Percentiles rank a stretch among this genome's conserved stretches.
These are phyloP conservation scores for Zasmidium cellare DNA, from an alignment of 2,329 filamentous ascomycete genomes.

Conservation along the genomic window DNA sequence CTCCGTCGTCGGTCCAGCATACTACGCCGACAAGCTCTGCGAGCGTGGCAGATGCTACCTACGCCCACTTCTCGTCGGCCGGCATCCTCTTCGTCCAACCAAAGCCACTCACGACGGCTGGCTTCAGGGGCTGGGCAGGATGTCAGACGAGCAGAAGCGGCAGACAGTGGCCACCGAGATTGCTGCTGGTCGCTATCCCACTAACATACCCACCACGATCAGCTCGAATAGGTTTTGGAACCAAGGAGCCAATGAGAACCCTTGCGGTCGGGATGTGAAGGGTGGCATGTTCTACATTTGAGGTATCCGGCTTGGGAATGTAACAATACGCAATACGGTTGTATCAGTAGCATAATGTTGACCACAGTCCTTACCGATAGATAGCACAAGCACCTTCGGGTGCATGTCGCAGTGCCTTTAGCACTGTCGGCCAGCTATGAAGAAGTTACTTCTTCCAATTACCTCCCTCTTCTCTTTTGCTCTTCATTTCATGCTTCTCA, in stretches of 20 bases:
- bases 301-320: background rate
- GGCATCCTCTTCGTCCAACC: background rate
- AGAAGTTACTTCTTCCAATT: too few relatives aligned
- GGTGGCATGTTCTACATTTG: constrained; percentile 9
- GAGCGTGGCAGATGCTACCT: constrained; percentile 6
- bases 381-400: constrained; percentile 2
- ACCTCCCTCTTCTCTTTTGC: too few relatives aligned
- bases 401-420: constrained; percentile 1
- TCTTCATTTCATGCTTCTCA: too few relatives aligned
- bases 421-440: constrained; percentile 3
- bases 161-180: background rate
- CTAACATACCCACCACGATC: background rate
- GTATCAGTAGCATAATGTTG: background rate
- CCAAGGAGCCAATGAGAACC: background rate
- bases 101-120: background rate
- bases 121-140: background rate
- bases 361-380: background rate
- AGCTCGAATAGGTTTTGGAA: background rate
- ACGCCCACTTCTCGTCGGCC: background rate
- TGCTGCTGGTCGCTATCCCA: too few relatives aligned
- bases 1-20: constrained; percentile 37
- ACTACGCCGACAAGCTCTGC: constrained; percentile 35
- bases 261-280: background rate
- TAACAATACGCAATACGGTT: background rate
- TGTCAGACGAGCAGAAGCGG: background rate